phyloP scores from a whole-genome alignment of 257 asterid species.

The Orobanche coerulescens region DNA sequence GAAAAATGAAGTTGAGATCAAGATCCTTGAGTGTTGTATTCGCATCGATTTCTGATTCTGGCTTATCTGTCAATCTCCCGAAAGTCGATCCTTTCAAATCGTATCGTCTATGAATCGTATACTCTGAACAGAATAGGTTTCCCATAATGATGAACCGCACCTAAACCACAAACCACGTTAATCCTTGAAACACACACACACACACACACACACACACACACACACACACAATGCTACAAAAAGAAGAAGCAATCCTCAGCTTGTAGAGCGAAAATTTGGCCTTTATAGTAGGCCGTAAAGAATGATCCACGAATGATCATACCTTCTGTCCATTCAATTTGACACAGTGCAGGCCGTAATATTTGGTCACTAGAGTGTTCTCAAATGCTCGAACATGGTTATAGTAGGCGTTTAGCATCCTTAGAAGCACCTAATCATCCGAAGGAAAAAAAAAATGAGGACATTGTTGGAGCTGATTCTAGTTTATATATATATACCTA shows the following conservation, averaged over 20 bases:
- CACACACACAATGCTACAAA: neutral
- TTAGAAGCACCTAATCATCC: conserved; percentile 42
- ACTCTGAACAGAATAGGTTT: conserved; percentile 69
- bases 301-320: neutral
- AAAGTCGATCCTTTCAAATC: conserved; percentile 94
- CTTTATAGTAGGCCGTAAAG: too few species aligned
- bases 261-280: too few species aligned
- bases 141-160: conserved; percentile 90
- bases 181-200: neutral
- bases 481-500: too few species aligned
- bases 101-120: conserved; percentile 62
- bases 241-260: too few species aligned
- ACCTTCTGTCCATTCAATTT: conserved; percentile 74
- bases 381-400: conserved; percentile 54
- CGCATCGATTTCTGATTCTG: conserved; percentile 79
- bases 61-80: conserved; percentile 80
- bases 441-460: neutral
- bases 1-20: conserved; percentile 75
- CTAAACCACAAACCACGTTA: conserved; percentile 29
- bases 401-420: conserved; percentile 61
- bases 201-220: too few species aligned
- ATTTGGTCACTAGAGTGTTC: conserved; percentile 56
- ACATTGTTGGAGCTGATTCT: neutral
- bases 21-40: conserved; percentile 89
- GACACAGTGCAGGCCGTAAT: conserved; percentile 60